A percentile compares a stretch with the other conserved stretches of the same genome.
phyloP scores from a whole-genome alignment of 2,329 filamentous ascomycete species.

The Hymenoscyphus salicellus region DNA sequence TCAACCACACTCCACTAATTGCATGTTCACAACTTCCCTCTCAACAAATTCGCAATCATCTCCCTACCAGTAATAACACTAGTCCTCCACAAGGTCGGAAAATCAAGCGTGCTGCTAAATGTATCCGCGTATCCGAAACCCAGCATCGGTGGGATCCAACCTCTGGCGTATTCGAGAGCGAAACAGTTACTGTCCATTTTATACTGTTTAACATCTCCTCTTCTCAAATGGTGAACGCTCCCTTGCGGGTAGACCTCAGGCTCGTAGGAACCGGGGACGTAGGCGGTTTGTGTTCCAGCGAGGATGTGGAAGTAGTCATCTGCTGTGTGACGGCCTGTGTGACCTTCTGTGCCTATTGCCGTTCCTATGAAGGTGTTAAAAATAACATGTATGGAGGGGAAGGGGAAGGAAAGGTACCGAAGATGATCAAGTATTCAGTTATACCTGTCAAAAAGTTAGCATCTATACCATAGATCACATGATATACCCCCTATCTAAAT shows the following conservation, averaged over 20 bases:
- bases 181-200: slow-evolving; percentile 74
- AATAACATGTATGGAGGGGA: not conserved
- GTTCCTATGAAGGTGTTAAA: slow-evolving; percentile 48
- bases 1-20: not conserved
- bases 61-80: slow-evolving; percentile 68
- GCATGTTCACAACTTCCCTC: slow-evolving; percentile 57
- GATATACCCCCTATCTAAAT: slow-evolving; percentile 5
- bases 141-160: slow-evolving; percentile 92
- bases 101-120: slow-evolving; percentile 75
- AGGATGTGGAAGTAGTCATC: slow-evolving; percentile 96
- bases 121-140: slow-evolving; percentile 85
- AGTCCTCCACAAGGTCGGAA: slow-evolving; percentile 82
- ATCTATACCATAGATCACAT: not conserved
- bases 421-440: slow-evolving; percentile 88
- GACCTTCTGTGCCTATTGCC: slow-evolving; percentile 79
- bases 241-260: slow-evolving; percentile 69
- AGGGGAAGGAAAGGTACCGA: slow-evolving; percentile 47
- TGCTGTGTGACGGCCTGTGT: slow-evolving; percentile 83
- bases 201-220: slow-evolving; percentile 78
- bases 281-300: slow-evolving; percentile 71
- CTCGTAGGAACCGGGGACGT: slow-evolving; percentile 64
- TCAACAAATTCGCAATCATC: slow-evolving; percentile 71
- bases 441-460: slow-evolving; percentile 48
- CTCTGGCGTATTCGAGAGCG: slow-evolving; percentile 78
- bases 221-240: slow-evolving; percentile 66